Evolutionary conservation across 495 filamentous ascomycete species (phyloP).

Genomic region (Pseudoneurospora amorphoporcata): DNA sequence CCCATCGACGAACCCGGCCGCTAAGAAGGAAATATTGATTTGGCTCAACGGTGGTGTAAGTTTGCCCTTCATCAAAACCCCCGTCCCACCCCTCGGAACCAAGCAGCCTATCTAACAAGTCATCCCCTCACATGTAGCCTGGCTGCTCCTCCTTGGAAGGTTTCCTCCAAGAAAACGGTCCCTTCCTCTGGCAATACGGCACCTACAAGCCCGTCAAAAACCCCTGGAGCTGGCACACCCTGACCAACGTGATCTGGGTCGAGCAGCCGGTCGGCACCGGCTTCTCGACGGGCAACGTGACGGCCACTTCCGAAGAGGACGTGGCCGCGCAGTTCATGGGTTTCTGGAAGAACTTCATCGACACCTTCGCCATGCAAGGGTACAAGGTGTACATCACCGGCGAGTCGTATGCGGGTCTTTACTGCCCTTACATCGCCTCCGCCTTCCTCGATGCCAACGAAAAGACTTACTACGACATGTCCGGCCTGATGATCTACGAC

Average conservation of each 20-base stretch:
- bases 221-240: constrained; percentile 58
- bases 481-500: constrained; percentile 61
- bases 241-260: constrained; percentile 68
- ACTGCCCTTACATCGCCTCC: constrained; percentile 70
- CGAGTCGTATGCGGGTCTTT: constrained; percentile 65
- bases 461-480: constrained; percentile 53
- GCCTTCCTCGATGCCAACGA: constrained; percentile 64
- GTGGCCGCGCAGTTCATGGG: constrained; percentile 58
- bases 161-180: constrained; percentile 66
- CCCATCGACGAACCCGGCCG: constrained; percentile 44
- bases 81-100: too few relatives aligned
- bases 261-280: constrained; percentile 75
- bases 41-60: constrained; percentile 60
- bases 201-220: constrained; percentile 54
- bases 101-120: constrained; percentile 3
- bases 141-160: constrained; percentile 63
- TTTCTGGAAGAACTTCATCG: constrained; percentile 60
- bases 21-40: constrained; percentile 59
- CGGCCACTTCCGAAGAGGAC: constrained; percentile 53
- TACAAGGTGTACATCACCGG: constrained; percentile 60
- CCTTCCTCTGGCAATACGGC: constrained; percentile 64
- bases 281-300: constrained; percentile 51
- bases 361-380: constrained; percentile 53
- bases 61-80: neutral
- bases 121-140: constrained; percentile 18